phyloP scores from a whole-genome alignment of 306 rosid genomes.

The Dalbergia cochinchinensis region DNA sequence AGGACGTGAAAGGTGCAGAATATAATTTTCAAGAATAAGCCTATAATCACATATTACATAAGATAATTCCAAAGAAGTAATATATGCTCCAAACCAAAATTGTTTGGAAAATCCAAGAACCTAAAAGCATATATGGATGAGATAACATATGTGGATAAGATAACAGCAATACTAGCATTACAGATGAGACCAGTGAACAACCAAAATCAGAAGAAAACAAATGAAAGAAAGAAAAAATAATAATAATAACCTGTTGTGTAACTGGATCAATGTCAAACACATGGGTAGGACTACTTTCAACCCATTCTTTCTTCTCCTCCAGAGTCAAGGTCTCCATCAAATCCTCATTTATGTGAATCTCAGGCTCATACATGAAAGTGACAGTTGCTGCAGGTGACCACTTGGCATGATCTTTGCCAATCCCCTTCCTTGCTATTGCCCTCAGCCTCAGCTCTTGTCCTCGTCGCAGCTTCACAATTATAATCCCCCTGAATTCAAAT shows the following conservation, averaged over 20 bases:
- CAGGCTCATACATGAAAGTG: conserved; percentile 95
- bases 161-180: background rate
- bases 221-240: conserved; percentile 48
- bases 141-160: background rate
- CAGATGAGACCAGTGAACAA: background rate
- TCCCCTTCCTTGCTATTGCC: conserved; percentile 96
- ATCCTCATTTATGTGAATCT: conserved; percentile 86
- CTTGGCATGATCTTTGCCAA: conserved; percentile 98
- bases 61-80: conserved; percentile 3
- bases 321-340: conserved; percentile 83
- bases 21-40: conserved; percentile 8
- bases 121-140: background rate
- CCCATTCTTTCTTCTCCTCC: conserved; percentile 84
- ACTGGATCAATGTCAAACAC: conserved; percentile 81
- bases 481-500: conserved; percentile 73
- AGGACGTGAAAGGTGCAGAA: background rate
- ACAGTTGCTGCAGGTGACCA: conserved; percentile 99
- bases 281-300: conserved; percentile 90
- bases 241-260: conserved; percentile 73
- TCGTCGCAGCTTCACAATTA: conserved; percentile 84
- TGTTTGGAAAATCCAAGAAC: background rate
- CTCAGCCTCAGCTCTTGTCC: conserved; percentile 97
- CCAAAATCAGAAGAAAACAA: background rate
- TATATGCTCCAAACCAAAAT: background rate
- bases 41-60: conserved; percentile 6